These are phyloP conservation scores for Massospora cicadina DNA, from an alignment of 371 early-diverging fungal species.

Conservation along the genomic window DNA sequence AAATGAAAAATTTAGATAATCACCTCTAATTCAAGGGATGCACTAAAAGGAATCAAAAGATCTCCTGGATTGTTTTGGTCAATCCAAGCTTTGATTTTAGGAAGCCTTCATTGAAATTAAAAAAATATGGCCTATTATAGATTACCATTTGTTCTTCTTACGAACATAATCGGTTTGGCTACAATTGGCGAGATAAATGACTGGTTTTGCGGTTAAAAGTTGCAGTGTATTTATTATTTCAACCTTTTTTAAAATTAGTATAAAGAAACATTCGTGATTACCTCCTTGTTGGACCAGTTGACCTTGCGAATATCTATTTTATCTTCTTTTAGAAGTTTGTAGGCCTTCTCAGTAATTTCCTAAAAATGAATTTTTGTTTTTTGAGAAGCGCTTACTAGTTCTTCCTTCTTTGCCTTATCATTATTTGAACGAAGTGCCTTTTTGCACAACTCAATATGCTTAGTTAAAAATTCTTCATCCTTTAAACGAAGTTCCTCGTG, in stretches of 20 bases:
- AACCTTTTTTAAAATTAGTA: conserved; percentile 19
- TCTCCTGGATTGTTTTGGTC: conserved; percentile 75
- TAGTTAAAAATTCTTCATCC: conserved; percentile 63
- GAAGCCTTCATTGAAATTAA: conserved; percentile 20
- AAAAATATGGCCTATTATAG: conserved; percentile 8
- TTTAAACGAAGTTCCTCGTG: conserved; percentile 78
- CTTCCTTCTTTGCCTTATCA: conserved; percentile 84
- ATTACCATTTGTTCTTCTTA: conserved; percentile 46
- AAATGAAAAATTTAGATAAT: not conserved
- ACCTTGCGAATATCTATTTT: conserved; percentile 37
- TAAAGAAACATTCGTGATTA: not conserved
- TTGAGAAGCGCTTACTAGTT: conserved; percentile 39
- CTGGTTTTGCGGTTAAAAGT: conserved; percentile 84
- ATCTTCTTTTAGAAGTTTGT: conserved; percentile 21
- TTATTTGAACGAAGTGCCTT: conserved; percentile 45
- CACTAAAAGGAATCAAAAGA: conserved; percentile 81
- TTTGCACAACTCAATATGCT: conserved; percentile 34
- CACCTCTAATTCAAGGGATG: conserved; percentile 40
- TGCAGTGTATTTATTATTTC: conserved; percentile 63
- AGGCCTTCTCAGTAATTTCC: conserved; percentile 24
- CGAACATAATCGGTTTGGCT: conserved; percentile 48
- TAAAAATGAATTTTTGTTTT: too few relatives aligned
- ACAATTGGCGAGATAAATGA: conserved; percentile 82
- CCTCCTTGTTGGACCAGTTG: conserved; percentile 33
- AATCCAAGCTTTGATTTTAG: conserved; percentile 82